Base-by-base conservation (phyloP, 2,329 filamentous ascomycete species). In the Epichloe gansuensis region DNA sequence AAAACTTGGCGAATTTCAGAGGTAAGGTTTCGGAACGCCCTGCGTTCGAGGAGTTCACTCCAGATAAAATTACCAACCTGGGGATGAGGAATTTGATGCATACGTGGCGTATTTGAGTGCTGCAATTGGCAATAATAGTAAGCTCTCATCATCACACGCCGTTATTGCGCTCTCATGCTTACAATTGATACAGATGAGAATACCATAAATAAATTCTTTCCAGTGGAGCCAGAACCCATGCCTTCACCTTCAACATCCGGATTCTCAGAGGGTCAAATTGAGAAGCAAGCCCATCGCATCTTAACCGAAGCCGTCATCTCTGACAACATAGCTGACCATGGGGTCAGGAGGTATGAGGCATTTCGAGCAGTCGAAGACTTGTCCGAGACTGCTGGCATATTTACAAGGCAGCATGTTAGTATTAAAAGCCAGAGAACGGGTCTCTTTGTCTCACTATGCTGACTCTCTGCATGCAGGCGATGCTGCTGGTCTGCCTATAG, bases 41-140 rank as follows among this genome's bases (percentile, higher is more conserved):
- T 7, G 51, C 75, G 58, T 74, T 81, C 62, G 67, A 80, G 9
- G 64, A 71, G n/a, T 65, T 85, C 23, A 77, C 73, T 5, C 82
- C 86, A 52, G 69, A 71, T 4, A 78, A 88, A 58, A 76, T 88
- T 8, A 74, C 83, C 42, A 65, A 70, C 1, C 83, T 91, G 79
- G 73, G 3, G 68, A 74, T 5, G 68, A 75, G 23, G 76, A 85
- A 52, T 67, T 88, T 43, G 81, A 88, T 59, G 72, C 79, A 34
- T 90, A 89, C 62, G 75, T 89, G 65, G 75, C 62, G 31, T 61
- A 69, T 17, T 55, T 72, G 12, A 55, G 63, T 13, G 64, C 65
- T 21, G 59, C 65, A 2, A 57, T 65, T 39, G 67, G 69, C 39
- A 60, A 59, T 35, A 65, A 56, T 47, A 66, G 70, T 72, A 52